Evolutionary conservation across 495 filamentous ascomycete species (phyloP), one percentile per base, ranked within the genome.

Genomic region (Glonium stellatum): DNA sequence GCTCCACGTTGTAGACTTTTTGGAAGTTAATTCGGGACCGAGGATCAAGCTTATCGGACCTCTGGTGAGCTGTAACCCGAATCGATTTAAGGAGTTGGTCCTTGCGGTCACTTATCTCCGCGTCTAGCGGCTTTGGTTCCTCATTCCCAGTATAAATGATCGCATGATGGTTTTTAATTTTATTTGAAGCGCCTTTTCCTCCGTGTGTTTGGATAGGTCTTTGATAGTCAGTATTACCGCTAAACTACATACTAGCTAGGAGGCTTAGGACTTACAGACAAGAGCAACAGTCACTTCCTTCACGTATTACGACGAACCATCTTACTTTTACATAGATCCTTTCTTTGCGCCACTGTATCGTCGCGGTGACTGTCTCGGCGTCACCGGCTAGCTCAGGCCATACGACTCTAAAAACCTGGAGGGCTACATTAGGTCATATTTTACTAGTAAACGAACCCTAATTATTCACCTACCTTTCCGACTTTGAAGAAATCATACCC

Each of bases 1-100:
- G 74, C 59, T 80, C 76, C 22, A 78, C 75, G 0, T 77, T 76
- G 62, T 80, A 75, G 3, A 74, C 60, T 47, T 80, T 80, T 13
- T 69, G 73, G 51, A 76, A 79, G 47, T 80, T 79, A 15, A 80
- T 44, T 6, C 77, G 67, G 0, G 77, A 79, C 13, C 25, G 18
- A 8, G 55, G 55, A 25, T 59, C 55, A 22, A 63, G n/a, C 39
- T 55, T 58, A 22, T 39, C 57, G 46, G 31, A 59, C 5, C 19
- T 44, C 5, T 59, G 31, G 18, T 42, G 27, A 25, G 51, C 19
- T 4, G 50, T 23, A 9, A 61, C 59, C 6, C 48, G 39, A 13
- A 61, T 61, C 5, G 59, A 19, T 18, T 52, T 42, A 25, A 61
- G 44, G 1, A 41, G 51, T n/a, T 25, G 31, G 3, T 56, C 59